These are phyloP conservation scores for Candida nonsorbophila DNA, from an alignment of 805 yeast species.

Conservation along the genomic window DNA sequence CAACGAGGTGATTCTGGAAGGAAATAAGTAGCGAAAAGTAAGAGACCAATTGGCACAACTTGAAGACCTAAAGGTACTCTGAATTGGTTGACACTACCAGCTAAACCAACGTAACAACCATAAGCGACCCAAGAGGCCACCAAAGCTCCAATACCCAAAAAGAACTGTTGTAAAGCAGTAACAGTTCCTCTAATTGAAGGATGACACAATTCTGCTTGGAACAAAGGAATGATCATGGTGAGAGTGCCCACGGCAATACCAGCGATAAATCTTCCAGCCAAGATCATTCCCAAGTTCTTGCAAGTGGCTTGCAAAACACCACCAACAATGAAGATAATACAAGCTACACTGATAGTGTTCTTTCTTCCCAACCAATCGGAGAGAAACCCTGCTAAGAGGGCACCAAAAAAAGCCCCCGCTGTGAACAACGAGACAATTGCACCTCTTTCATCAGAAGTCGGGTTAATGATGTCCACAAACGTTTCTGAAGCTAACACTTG, in stretches of 20 bases:
- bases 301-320: constrained; percentile 26
- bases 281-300: constrained; percentile 10
- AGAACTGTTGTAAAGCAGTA: constrained; percentile 66
- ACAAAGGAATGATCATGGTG: constrained; percentile 73
- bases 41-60: constrained; percentile 26
- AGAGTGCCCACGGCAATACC: constrained; percentile 75
- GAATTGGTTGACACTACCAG: constrained; percentile 24
- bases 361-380: constrained; percentile 29
- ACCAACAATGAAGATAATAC: constrained; percentile 18
- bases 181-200: constrained; percentile 59
- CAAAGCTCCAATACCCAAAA: constrained; percentile 62
- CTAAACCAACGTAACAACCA: constrained; percentile 45
- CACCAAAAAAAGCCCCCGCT: constrained; percentile 12
- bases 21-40: constrained; percentile 30
- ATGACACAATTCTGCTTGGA: constrained; percentile 71
- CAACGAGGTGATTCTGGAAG: constrained; percentile 54
- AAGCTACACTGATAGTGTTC: constrained; percentile 15
- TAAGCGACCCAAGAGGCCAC: constrained; percentile 75
- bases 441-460: constrained; percentile 9
- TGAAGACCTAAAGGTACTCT: constrained; percentile 19
- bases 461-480: constrained; percentile 8
- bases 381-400: constrained; percentile 9
- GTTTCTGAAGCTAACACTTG: constrained; percentile 21
- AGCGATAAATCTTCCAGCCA: constrained; percentile 57
- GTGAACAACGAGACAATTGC: constrained; percentile 11